Evolutionary conservation across 768 basidiomycete genomes (phyloP), one percentile per base, ranked within the genome.

Genomic region (Lyophyllum atratum): DNA sequence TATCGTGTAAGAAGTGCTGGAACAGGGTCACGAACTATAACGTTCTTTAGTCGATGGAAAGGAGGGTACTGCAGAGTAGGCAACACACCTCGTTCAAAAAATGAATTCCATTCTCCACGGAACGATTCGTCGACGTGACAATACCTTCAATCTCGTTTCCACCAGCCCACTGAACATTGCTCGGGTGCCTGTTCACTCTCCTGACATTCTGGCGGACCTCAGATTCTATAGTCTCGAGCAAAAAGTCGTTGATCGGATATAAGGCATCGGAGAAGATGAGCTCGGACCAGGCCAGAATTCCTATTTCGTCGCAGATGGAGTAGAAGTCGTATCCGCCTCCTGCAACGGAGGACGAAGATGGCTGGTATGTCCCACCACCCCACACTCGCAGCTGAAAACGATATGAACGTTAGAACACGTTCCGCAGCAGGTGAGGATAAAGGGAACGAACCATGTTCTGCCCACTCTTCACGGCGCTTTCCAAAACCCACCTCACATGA

Each of bases 111-210:
- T 80, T 81, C 17, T 71, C 59, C 10, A 75, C 58, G 1, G 66
- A 69, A 9, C 61, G 55, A 56, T 75, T 76, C 7, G 74, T 74
- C 9, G 25, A 50, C 40, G 75, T 71, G 11, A 79, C 80, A 42
- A 84, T 84, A 0, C 78, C 81, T 61, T 85, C 83, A 46, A 84
- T 83, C 64, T 84, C 82, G 66, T 85, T 85, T 19, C 83, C 83
- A 10, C 81, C 83, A 11, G 84, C 83, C 83, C 84, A 85, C 52
- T 84, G 83, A 2, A 69, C 80, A 60, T 78, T 80, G 66, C 82
- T 85, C 3, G 84, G 82, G 54, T 85, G 83, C 25, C 73, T 71
- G 58, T 84, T 85, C 19, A 84, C 64, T 22, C 84, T 70, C 21
- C 83, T 72, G 1, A 84, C 80, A 55, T 85, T 85, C 67, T 85